phyloP scores from a whole-genome alignment of 352 stramenopile genomes.

The Phytophthora europaea region DNA sequence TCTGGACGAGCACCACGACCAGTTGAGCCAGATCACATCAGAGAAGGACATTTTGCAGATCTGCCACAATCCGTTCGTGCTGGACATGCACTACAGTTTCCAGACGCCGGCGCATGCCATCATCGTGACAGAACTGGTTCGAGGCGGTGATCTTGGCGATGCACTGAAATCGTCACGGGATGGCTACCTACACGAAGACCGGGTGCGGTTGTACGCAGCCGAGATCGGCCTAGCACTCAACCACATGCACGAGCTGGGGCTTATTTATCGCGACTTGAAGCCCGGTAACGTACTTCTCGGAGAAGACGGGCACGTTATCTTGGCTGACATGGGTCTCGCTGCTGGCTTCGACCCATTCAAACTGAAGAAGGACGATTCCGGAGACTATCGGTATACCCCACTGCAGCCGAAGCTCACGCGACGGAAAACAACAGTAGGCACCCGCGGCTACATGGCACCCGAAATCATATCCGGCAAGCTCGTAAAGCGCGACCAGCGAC shows the following conservation, averaged over 20 bases:
- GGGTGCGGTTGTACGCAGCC: conserved; percentile 82
- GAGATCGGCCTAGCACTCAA: conserved; percentile 89
- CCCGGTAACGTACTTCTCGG: conserved; percentile 91
- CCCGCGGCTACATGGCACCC: conserved; percentile 92
- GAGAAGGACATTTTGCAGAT: conserved; percentile 91
- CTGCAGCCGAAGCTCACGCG: conserved; percentile 69
- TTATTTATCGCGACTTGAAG: conserved; percentile 92
- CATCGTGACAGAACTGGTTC: conserved; percentile 91
- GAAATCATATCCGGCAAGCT: conserved; percentile 92
- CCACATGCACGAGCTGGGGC: conserved; percentile 89
- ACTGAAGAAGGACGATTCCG: conserved; percentile 65
- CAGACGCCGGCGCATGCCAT: conserved; percentile 88
- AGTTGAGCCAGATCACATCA: conserved; percentile 88
- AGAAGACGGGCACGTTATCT: conserved; percentile 90
- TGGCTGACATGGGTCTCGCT: conserved; percentile 91
- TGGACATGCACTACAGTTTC: conserved; percentile 94
- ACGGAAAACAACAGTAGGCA: conserved; percentile 88
- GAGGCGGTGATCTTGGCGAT: conserved; percentile 81
- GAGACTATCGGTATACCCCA: conserved; percentile 58
- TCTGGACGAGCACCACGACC: conserved; percentile 87
- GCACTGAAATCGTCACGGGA: conserved; percentile 77
- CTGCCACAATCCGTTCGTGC: conserved; percentile 90
- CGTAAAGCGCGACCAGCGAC: conserved; percentile 80
- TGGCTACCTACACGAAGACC: conserved; percentile 79
- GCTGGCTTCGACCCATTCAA: conserved; percentile 64